Base-by-base conservation (phyloP, 2,329 filamentous ascomycete genomes). In the Beauveria bassiana region DNA sequence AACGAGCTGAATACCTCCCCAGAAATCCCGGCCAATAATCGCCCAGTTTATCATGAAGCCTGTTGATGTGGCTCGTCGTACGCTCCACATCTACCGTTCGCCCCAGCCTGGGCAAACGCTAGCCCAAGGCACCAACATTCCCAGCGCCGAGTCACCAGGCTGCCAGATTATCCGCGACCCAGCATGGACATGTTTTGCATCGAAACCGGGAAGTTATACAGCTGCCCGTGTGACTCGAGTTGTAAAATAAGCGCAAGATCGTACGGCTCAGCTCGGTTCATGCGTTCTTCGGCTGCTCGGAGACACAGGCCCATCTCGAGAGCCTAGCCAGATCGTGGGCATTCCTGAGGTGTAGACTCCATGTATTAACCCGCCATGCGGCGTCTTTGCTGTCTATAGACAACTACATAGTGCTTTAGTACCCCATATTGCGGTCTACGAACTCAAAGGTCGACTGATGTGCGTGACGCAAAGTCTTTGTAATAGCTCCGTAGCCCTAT, bases 81-180 rank as follows among this genome's bases (percentile, higher is more conserved):
- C 54, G 34, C 56, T 43, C 49, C 47, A 59, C 47, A 22, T 9
- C 20, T 18, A 18, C 22, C 24, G 10, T 40, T 40, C 12, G 22
- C 53, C 40, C 49, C 18, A n/a, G 24, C 10, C 31, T 42, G 55
- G 55, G n/a, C n/a, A 38, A 38, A 38, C 49, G n/a, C 40, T 53
- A 51, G 47, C 64, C 54, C 68, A 70, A 71, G 70, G 70, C 70
- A 71, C 62, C 70, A 65, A 61, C 61, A 68, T 71, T 71, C 46
- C 51, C 52, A 38, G 31, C 40, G 14, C n/a, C 43, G 26, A 54
- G 31, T 61, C 59, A 52, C 59, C 51, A 61, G 52, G 59, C 59
- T 61, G 22, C 50, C 52, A 50, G 24, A 56, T 53, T 52, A 42
- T 22, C 45, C 47, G 34, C 12, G 3, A 8, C n/a, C 40, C 24